Percentiles rank a stretch among this genome's conserved stretches.
Evolutionary conservation across 2,329 filamentous ascomycete genomes (phyloP).

Genomic region (Scytalidium lignicola): DNA sequence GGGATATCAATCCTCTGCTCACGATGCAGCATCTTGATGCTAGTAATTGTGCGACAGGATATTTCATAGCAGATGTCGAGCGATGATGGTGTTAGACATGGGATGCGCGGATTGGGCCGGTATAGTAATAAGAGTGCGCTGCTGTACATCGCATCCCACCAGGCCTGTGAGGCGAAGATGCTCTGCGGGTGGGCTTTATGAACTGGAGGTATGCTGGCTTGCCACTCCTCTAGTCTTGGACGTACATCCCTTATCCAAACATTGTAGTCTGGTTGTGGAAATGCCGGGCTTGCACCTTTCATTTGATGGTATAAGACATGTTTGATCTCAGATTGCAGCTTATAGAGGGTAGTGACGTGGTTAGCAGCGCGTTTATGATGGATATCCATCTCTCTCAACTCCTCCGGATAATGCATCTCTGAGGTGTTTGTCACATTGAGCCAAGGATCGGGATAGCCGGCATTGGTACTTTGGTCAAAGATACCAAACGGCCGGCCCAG

Average conservation of each 20-base stretch:
- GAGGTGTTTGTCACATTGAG: background rate
- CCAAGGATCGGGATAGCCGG: slow-evolving; percentile 20
- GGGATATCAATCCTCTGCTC: slow-evolving; percentile 26
- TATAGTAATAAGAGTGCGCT: slow-evolving; percentile 28
- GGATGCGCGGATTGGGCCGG: slow-evolving; percentile 23
- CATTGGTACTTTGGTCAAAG: slow-evolving; percentile 21
- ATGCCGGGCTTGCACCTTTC: slow-evolving; percentile 22
- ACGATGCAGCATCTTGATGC: slow-evolving; percentile 27
- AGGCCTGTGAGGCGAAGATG: slow-evolving; percentile 25
- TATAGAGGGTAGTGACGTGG: slow-evolving; percentile 24
- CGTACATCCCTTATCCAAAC: slow-evolving; percentile 27
- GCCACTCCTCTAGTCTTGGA: slow-evolving; percentile 27
- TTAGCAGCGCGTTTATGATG: slow-evolving; percentile 25
- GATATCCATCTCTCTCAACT: slow-evolving; percentile 6
- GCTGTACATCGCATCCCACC: slow-evolving; percentile 28
- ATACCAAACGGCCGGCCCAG: slow-evolving; percentile 27
- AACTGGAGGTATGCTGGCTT: slow-evolving; percentile 23
- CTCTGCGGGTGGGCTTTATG: slow-evolving; percentile 20
- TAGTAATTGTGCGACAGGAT: slow-evolving; percentile 23
- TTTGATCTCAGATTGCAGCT: slow-evolving; percentile 31
- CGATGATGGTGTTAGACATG: slow-evolving; percentile 18
- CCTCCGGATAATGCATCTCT: background rate
- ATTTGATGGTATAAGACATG: slow-evolving; percentile 27
- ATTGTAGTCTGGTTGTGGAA: slow-evolving; percentile 24
- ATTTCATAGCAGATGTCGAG: slow-evolving; percentile 21